A percentile compares a stretch with the other conserved stretches of the same genome.
These are phyloP conservation scores for Corinectria fuckeliana DNA, from an alignment of 2,329 filamentous ascomycete genomes.

Conservation along the genomic window DNA sequence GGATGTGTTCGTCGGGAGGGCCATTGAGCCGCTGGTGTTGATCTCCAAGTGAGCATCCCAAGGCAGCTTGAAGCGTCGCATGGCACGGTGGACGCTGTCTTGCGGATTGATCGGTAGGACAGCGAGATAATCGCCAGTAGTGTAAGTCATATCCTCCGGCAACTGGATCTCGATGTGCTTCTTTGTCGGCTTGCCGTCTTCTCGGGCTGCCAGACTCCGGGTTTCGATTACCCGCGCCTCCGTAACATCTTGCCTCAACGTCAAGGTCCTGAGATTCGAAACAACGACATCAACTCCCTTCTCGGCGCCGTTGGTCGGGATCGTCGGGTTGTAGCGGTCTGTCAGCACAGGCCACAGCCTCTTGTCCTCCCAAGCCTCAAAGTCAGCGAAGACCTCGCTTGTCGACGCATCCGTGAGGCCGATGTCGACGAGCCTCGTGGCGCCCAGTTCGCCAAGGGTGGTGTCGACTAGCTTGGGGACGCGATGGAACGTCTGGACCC, in stretches of 20 bases:
- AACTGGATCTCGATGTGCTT: slow-evolving; percentile 70
- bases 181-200: slow-evolving; percentile 48
- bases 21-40: slow-evolving; percentile 53
- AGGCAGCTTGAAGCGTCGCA: slow-evolving; percentile 70
- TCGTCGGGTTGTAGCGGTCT: slow-evolving; percentile 41
- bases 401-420: slow-evolving; percentile 65
- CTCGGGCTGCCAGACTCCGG: not conserved
- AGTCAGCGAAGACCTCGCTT: slow-evolving; percentile 69
- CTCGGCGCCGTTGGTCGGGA: not conserved
- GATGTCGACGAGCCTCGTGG: slow-evolving; percentile 45
- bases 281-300: slow-evolving; percentile 10
- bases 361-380: slow-evolving; percentile 71
- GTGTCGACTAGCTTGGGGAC: slow-evolving; percentile 68
- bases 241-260: slow-evolving; percentile 16
- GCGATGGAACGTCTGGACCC: slow-evolving; percentile 67
- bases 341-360: slow-evolving; percentile 56
- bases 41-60: slow-evolving; percentile 73
- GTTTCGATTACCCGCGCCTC: not conserved
- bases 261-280: slow-evolving; percentile 7
- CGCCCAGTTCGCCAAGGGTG: slow-evolving; percentile 49
- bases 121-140: slow-evolving; percentile 76
- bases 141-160: slow-evolving; percentile 68
- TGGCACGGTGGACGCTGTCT: slow-evolving; percentile 64
- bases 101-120: slow-evolving; percentile 73
- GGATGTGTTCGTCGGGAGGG: slow-evolving; percentile 60